Base-by-base conservation (phyloP, 2,329 filamentous ascomycete species). In the Fusarium domesticum region DNA sequence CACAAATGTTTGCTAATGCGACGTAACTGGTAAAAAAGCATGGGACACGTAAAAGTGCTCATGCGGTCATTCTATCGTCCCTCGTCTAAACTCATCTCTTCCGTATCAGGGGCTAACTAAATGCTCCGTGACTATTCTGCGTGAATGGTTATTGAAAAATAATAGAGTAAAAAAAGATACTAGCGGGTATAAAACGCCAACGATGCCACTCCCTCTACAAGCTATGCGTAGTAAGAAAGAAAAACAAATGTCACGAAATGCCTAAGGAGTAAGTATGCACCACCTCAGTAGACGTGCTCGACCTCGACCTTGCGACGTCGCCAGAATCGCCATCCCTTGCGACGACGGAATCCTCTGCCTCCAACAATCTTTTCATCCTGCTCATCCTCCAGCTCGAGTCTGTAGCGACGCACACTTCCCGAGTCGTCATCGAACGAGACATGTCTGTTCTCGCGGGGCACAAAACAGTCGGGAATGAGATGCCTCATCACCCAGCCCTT, bases 381-480 rank as follows among this genome's bases (percentile, higher is more conserved):
- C 7, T 74, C 73, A 28, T 70, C 70, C 15, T 80, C 77, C 3
- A 84, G 67, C 31, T 80, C 75, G 4, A 85, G 68, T 5, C 81
- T 69, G 61, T 85, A 84, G 14, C 81, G 71, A 14, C 81, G 71
- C 46, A 85, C 81, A 45, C 81, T 84, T 16, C 81, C 81, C 1
- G 73, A 68, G 60, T 84, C 80, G 55, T 83, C 79, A 54, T 83
- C 79, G 46, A 84, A 84, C 2, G 72, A 69, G 11, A 81, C 63
- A 37, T 75, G 72, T 32, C 75, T 67, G 37, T 69, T 70, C 48
- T 65, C 67, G 25, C 69, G 68, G 11, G 80, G 75, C 2, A 80
- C 65, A 43, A 84, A 76, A 63, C 81, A 84, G 48, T 81, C 78
- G 0, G 81, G 81, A 4, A 84, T 69, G 6, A 84, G 61, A 53